Evolutionary conservation across 306 rosid genomes (phyloP).

Genomic region (Inga leiocalycina): DNA sequence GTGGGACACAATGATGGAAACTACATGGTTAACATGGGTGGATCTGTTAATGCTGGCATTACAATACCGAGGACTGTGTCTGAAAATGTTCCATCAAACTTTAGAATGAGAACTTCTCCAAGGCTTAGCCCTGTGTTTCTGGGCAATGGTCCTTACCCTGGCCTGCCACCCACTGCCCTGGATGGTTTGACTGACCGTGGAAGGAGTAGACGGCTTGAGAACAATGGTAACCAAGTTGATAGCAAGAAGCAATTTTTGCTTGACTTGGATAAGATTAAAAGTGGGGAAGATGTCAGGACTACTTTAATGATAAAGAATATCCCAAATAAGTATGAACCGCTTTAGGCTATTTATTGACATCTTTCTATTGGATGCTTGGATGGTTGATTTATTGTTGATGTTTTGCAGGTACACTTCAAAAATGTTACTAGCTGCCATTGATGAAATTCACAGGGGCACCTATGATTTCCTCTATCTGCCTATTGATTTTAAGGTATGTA

Average conservation of each 20-base stretch:
- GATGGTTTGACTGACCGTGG: conserved; percentile 82
- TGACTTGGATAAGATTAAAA: conserved; percentile 81
- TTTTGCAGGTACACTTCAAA: conserved; percentile 88
- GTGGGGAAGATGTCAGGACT: conserved; percentile 90
- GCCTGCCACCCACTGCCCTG: conserved; percentile 52
- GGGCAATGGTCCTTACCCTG: conserved; percentile 74
- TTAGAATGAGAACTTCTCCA: conserved; percentile 83
- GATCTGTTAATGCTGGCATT: conserved; percentile 56
- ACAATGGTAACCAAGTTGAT: conserved; percentile 72
- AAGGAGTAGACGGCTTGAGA: conserved; percentile 73
- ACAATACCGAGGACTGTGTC: conserved; percentile 65
- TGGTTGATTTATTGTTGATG: conserved; percentile 31
- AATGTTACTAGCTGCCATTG: conserved; percentile 96
- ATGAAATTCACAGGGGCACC: conserved; percentile 85
- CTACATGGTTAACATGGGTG: conserved; percentile 64
- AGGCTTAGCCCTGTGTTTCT: conserved; percentile 76
- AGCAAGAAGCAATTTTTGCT: conserved; percentile 93
- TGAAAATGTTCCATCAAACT: conserved; percentile 79
- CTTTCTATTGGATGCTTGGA: conserved; percentile 13
- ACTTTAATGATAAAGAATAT: conserved; percentile 97
- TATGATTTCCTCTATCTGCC: conserved; percentile 96
- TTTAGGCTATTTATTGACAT: conserved; percentile 18
- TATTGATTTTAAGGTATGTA: conserved; percentile 89
- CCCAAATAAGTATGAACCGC: conserved; percentile 82
- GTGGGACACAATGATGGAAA: conserved; percentile 71